phyloP scores from a whole-genome alignment of 768 basidiomycete species.

The Tricholoma terreum region DNA sequence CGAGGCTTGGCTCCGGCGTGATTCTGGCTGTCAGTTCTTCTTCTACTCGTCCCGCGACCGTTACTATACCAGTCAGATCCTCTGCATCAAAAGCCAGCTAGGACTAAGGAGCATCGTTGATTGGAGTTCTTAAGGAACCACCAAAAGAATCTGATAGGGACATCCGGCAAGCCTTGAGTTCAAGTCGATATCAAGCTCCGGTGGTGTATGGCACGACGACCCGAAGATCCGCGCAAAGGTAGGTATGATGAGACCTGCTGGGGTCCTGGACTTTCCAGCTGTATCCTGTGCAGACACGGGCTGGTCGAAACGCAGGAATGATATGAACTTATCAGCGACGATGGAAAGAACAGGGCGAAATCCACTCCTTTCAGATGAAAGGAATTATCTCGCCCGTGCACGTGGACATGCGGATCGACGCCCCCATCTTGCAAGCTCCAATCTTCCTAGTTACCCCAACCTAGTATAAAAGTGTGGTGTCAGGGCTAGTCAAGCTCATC shows the following conservation, averaged over 20 bases:
- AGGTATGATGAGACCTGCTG: neutral
- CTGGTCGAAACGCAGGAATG: too few relatives aligned
- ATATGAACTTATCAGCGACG: too few relatives aligned
- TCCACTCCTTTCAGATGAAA: neutral
- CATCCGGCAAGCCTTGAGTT: constrained; percentile 2
- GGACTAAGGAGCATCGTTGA: neutral
- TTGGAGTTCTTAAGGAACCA: constrained; percentile 3
- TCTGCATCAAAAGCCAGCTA: too few relatives aligned
- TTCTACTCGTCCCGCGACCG: neutral
- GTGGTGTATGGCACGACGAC: neutral
- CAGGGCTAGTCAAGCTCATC: constrained; percentile 14
- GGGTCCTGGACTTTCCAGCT: neutral
- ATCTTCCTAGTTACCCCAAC: constrained; percentile 25
- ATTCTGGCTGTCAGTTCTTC: neutral
- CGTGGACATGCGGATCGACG: constrained; percentile 37
- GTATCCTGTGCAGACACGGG: neutral
- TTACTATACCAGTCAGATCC: too few relatives aligned
- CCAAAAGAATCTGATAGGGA: constrained; percentile 1
- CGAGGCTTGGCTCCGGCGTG: neutral
- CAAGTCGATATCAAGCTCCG: neutral
- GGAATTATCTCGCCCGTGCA: constrained; percentile 3
- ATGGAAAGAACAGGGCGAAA: neutral
- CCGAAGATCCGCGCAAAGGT: neutral
- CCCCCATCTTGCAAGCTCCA: constrained; percentile 25
- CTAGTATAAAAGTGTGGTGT: constrained; percentile 31